Conservation (phyloP, 306 rosid species). For the Senna siamea region DNA sequence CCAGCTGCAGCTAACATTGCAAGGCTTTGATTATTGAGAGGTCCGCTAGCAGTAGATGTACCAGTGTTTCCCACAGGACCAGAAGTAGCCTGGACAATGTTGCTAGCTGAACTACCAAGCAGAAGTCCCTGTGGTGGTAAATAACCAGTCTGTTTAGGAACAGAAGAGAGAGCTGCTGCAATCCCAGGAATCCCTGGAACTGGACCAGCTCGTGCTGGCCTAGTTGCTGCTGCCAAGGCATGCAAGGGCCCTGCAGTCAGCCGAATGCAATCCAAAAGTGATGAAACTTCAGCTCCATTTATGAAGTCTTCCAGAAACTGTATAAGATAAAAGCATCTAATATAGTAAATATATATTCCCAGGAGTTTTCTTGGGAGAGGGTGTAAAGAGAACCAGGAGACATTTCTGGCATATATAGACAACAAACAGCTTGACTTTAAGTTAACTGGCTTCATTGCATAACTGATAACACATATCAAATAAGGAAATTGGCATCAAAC, state of each 20-base stretch:
- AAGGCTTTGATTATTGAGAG: conserved; percentile 71
- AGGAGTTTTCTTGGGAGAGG: neutral
- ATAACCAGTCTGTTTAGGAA: conserved; percentile 79
- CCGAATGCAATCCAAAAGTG: conserved; percentile 97
- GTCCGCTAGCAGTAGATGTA: conserved; percentile 54
- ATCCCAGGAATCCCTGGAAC: conserved; percentile 74
- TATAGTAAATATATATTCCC: conserved; percentile 12
- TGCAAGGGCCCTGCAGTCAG: conserved; percentile 98
- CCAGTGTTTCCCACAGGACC: conserved; percentile 57
- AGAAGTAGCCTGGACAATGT: conserved; percentile 58
- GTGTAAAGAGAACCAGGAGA: conserved; percentile 7
- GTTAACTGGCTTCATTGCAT: conserved; percentile 18
- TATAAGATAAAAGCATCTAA: conserved; percentile 34
- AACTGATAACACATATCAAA: conserved; percentile 25
- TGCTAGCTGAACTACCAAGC: conserved; percentile 61
- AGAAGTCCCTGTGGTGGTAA: conserved; percentile 70
- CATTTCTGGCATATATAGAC: neutral
- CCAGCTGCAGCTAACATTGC: conserved; percentile 88
- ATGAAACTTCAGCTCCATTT: conserved; percentile 97
- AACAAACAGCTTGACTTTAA: conserved; percentile 32
- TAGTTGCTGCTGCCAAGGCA: conserved; percentile 97
- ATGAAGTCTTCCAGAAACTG: conserved; percentile 99
- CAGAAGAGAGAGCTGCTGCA: conserved; percentile 67
- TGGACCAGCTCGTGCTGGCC: conserved; percentile 98
- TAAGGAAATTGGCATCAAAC: conserved; percentile 20